phyloP scores from a whole-genome alignment of 2,329 filamentous ascomycete genomes.

The Aspergillus puulaauensis region DNA sequence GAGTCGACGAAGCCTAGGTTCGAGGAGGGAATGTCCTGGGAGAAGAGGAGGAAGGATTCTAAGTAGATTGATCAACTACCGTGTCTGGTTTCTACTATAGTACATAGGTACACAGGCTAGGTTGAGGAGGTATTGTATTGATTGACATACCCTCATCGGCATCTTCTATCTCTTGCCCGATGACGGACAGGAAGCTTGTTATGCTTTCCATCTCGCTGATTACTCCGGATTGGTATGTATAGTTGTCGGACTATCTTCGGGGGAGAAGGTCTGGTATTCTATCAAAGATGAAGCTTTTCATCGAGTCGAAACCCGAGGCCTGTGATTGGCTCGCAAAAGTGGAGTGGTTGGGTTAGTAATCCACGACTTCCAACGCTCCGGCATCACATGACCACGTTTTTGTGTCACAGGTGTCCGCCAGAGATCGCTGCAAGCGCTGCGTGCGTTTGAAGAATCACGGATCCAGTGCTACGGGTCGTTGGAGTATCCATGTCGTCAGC shows the following conservation, averaged over 20 bases:
- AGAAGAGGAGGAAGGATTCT: slow-evolving; percentile 90
- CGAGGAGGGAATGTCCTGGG: slow-evolving; percentile 68
- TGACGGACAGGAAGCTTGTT: slow-evolving; percentile 36
- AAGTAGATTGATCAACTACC: slow-evolving; percentile 5
- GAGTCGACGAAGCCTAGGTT: slow-evolving; percentile 85
- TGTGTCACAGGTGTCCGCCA: background rate
- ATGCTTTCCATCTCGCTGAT: slow-evolving; percentile 21
- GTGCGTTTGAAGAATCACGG: no score
- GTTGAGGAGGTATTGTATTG: background rate
- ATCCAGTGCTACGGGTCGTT: no score
- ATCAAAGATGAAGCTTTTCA: background rate
- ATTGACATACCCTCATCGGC: slow-evolving; percentile 58
- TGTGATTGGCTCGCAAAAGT: background rate
- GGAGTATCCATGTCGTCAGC: no score
- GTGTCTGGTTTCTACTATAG: background rate
- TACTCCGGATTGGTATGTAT: background rate
- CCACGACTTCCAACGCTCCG: background rate
- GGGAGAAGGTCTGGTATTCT: no score
- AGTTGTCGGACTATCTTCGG: background rate
- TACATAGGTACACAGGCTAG: background rate
- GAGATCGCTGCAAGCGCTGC: no score
- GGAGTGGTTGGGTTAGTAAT: background rate
- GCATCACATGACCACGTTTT: background rate
- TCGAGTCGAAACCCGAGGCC: background rate
- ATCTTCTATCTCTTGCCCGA: slow-evolving; percentile 55